A percentile compares a stretch with the other conserved stretches of the same genome.
Evolutionary conservation across 306 rosid genomes (phyloP).

Genomic region (Glycine latifolia): DNA sequence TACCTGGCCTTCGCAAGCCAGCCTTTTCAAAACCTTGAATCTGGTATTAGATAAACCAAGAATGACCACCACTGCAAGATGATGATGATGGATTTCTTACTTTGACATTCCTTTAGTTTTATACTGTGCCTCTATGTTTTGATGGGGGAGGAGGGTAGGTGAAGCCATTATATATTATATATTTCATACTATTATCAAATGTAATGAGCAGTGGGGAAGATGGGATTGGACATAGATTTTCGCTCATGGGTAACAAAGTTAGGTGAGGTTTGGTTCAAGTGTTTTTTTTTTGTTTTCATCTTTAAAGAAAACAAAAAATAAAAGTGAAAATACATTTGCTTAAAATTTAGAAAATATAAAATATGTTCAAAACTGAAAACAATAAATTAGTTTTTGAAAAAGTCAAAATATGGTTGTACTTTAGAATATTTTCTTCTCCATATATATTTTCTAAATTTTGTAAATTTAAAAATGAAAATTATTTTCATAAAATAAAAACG

Average conservation of each 20-base stretch:
- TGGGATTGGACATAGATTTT: conserved; percentile 11
- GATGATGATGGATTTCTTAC: conserved; percentile 24
- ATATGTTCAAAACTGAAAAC: too few relatives aligned
- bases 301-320: too few relatives aligned
- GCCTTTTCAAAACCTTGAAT: conserved; percentile 61
- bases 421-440: too few relatives aligned
- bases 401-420: too few relatives aligned
- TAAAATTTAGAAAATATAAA: too few relatives aligned
- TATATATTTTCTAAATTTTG: too few relatives aligned
- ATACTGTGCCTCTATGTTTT: conserved; percentile 36
- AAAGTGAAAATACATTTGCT: too few relatives aligned
- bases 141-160: conserved; percentile 12
- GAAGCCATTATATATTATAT: conserved; percentile 1
- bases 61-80: conserved; percentile 14
- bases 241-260: neutral
- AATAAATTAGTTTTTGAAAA: too few relatives aligned
- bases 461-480: too few relatives aligned
- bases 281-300: too few relatives aligned
- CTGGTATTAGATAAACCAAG: conserved; percentile 25
- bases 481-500: too few relatives aligned
- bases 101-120: conserved; percentile 26
- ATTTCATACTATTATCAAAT: conserved; percentile 27
- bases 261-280: neutral
- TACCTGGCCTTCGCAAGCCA: conserved; percentile 68
- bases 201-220: neutral